Evolutionary conservation across 73 alveolate genomes (phyloP), one percentile per base, ranked within the genome.

Genomic region (Paramecium octaurelia): DNA sequence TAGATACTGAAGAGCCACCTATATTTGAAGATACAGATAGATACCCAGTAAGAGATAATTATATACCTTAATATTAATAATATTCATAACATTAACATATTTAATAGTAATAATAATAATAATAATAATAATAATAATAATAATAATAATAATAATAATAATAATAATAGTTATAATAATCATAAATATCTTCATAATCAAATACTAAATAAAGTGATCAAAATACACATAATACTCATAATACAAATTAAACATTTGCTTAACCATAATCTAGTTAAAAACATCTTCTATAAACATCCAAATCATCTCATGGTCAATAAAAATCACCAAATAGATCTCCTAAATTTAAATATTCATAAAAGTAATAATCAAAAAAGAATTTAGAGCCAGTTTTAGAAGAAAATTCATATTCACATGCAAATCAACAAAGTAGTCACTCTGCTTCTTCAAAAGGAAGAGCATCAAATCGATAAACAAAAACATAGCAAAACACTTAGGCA

Each of bases 201-300:
- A 64, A 64, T 24, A 34, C 84, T 2, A 64, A 64, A 27, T 64
- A 64, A 64, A 64, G 84, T 64, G 84, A 64, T 64, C 27, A 60
- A 20, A 27, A 60, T 27, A 11, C 86, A 8, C 50, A 73, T 73
- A 73, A 73, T 73, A 73, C 54, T 2, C 59, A 73, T 38, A 73
- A 36, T 73, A 73, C 87, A 43, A 80, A 80, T 80, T 80, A 80
- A 80, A 80, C 91, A 43, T 80, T 80, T 80, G 76, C 91, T 12
- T 80, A 80, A 80, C 91, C 91, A 20, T 73, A 73, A 80, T 80
- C 91, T n/a, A 80, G 91, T 48, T 42, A 48, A 46, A 80, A 80
- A 80, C 24, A 80, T 3, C 7, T 42, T 44, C 1, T 20, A 11
- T 23, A 20, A 31, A 24, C 12, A 43, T 43, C 40, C 12, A 80